Percentiles rank a stretch among this genome's conserved stretches.
phyloP scores from a whole-genome alignment of 2,329 filamentous ascomycete species.

The Ascochyta viciae-villosae region DNA sequence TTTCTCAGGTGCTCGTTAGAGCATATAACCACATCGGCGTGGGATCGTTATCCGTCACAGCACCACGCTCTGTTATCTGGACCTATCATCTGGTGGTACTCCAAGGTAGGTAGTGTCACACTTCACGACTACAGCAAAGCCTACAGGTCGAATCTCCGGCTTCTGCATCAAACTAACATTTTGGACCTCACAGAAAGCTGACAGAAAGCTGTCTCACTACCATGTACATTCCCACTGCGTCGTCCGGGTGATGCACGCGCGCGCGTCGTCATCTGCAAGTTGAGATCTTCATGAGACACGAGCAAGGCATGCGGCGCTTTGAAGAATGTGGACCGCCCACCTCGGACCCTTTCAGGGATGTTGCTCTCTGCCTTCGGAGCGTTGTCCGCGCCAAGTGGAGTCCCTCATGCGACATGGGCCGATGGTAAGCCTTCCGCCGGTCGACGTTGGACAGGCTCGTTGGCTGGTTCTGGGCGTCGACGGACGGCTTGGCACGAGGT shows the following conservation, averaged over 20 bases:
- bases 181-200: too few relatives aligned
- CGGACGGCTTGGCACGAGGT: not conserved
- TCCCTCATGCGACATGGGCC: not conserved
- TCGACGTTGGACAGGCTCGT: not conserved
- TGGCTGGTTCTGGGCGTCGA: not conserved
- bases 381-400: slow-evolving; percentile 7
- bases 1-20: too few relatives aligned
- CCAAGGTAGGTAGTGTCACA: too few relatives aligned
- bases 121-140: too few relatives aligned
- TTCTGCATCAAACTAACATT: too few relatives aligned
- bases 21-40: too few relatives aligned
- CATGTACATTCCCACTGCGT: not conserved
- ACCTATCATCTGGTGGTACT: too few relatives aligned
- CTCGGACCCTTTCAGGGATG: too few relatives aligned
- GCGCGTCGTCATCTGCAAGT: slow-evolving; percentile 11
- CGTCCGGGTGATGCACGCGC: slow-evolving; percentile 1
- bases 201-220: too few relatives aligned
- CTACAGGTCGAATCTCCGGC: too few relatives aligned
- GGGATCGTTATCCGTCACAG: too few relatives aligned
- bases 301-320: slow-evolving; percentile 1
- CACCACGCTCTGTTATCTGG: too few relatives aligned
- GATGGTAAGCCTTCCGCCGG: not conserved
- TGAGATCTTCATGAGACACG: slow-evolving; percentile 12
- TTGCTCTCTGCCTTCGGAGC: not conserved
- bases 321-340: not conserved